These are phyloP conservation scores for Triticum monococcum DNA, from an alignment of 176 grass and related monocot genomes.

Conservation along the genomic window DNA sequence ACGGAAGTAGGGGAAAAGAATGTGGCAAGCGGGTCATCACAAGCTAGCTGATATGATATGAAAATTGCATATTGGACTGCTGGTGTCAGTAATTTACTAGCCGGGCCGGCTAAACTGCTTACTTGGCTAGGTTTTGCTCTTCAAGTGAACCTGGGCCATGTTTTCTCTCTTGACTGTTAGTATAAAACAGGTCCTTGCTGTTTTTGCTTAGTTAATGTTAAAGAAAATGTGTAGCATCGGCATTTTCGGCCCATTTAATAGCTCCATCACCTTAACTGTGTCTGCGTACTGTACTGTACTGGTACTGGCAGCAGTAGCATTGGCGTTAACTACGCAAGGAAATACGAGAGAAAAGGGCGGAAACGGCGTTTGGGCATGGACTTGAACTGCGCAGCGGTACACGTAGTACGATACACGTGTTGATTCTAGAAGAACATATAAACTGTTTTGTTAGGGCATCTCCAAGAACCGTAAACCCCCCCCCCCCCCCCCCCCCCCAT, in stretches of 20 bases:
- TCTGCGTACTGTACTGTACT: not conserved
- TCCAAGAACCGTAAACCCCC: too few species aligned
- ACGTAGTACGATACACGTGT: not conserved
- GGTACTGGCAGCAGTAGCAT: not conserved
- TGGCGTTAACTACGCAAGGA: not conserved
- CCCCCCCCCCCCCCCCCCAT: too few species aligned
- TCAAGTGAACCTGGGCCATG: too few species aligned
- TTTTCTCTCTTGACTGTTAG: not conserved
- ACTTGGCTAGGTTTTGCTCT: not conserved
- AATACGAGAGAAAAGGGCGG: not conserved
- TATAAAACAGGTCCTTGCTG: not conserved
- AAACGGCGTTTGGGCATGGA: not conserved
- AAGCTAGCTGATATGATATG: not conserved
- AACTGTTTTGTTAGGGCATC: too few species aligned
- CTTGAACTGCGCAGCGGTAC: not conserved
- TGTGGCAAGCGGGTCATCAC: not conserved
- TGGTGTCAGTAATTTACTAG: not conserved
- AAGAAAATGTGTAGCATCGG: not conserved
- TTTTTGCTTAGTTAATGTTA: not conserved
- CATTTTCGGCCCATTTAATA: slow-evolving; percentile 29
- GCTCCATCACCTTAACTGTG: too few species aligned
- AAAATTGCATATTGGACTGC: not conserved
- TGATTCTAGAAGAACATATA: too few species aligned
- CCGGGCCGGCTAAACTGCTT: not conserved
- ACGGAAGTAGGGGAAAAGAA: not conserved